phyloP scores from a whole-genome alignment of 2,329 filamentous ascomycete genomes.

The Aureobasidium sp. region DNA sequence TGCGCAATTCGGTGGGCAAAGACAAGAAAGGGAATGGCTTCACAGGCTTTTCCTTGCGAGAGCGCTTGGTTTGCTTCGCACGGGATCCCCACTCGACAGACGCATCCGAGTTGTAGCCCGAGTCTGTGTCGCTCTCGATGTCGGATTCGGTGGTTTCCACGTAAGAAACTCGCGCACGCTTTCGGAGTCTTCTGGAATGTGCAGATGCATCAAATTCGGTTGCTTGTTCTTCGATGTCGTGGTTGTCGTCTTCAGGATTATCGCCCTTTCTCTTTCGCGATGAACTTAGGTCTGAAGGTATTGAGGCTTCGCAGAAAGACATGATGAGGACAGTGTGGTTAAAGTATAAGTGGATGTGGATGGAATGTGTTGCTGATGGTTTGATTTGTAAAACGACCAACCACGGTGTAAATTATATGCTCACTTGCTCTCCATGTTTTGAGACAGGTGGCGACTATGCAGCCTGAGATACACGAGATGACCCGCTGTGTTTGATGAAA shows the following conservation, averaged over 20 bases:
- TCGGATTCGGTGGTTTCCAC: not conserved
- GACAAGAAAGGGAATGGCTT: slow-evolving; percentile 6
- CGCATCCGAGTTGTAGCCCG: not conserved
- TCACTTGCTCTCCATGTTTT: no score
- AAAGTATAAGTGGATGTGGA: not conserved
- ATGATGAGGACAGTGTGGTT: not conserved
- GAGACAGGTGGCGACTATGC: not conserved
- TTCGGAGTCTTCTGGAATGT: not conserved
- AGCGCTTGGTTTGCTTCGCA: not conserved
- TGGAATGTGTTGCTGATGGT: not conserved
- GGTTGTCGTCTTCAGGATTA: not conserved
- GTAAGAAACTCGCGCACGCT: slow-evolving; percentile 1
- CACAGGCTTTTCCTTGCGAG: not conserved
- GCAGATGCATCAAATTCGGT: not conserved
- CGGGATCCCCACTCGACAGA: not conserved
- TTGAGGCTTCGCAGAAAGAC: not conserved
- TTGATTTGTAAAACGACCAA: not conserved
- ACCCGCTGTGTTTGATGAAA: not conserved
- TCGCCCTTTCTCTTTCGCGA: not conserved
- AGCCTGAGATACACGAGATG: not conserved
- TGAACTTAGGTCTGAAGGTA: not conserved
- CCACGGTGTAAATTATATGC: not conserved
- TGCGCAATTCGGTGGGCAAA: slow-evolving; percentile 17
- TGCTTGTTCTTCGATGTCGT: not conserved
- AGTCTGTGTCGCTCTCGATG: not conserved